Evolutionary conservation across 192 early-diverging fungal genomes (phyloP).

Genomic region (Rhizophagus clarus): DNA sequence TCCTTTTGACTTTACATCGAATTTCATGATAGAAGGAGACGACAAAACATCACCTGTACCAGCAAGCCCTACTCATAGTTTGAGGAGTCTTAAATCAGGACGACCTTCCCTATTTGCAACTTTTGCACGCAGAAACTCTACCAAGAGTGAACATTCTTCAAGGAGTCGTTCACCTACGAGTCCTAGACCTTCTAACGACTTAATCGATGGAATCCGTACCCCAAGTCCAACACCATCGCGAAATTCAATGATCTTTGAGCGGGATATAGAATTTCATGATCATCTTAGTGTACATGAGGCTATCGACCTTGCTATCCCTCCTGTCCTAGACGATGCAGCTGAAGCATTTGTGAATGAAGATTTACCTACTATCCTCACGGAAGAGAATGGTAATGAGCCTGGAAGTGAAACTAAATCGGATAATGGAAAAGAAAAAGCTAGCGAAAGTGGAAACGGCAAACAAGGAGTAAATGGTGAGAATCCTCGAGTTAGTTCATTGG

Average conservation of each 20-base stretch:
- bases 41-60: constrained; percentile 15
- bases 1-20: background rate
- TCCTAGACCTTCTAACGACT: constrained; percentile 30
- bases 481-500: background rate
- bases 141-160: constrained; percentile 28
- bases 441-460: background rate
- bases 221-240: constrained; percentile 32
- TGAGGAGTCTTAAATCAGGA: constrained; percentile 21
- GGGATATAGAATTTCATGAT: constrained; percentile 32
- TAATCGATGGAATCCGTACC: constrained; percentile 14
- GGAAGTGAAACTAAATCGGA: background rate
- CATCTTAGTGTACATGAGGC: constrained; percentile 32
- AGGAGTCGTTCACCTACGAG: constrained; percentile 30
- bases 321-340: constrained; percentile 27
- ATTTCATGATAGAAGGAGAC: constrained; percentile 21
- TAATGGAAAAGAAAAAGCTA: background rate
- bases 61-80: constrained; percentile 25
- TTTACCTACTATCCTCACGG: constrained; percentile 15
- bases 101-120: constrained; percentile 24
- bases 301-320: constrained; percentile 34
- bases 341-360: constrained; percentile 33
- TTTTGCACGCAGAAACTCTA: constrained; percentile 33
- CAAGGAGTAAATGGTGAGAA: background rate
- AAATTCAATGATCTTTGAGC: constrained; percentile 36
- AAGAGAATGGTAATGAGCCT: background rate